Evolutionary conservation across 257 asterid genomes (phyloP).

Genomic region (Capsicum pubescens): DNA sequence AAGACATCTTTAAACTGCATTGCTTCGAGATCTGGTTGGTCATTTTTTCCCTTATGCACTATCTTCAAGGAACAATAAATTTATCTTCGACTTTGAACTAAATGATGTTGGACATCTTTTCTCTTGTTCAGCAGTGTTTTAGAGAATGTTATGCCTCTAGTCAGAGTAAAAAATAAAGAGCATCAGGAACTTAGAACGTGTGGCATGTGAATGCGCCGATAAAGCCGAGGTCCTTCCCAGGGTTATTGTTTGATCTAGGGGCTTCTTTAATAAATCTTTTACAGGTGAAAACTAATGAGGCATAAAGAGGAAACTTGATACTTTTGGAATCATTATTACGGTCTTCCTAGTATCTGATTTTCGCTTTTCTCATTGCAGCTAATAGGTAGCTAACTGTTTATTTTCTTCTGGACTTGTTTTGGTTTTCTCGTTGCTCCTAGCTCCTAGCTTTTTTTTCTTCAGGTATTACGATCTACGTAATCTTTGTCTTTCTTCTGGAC

Average conservation of each 20-base stretch:
- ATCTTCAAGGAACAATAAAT: conserved; percentile 34
- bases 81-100: not conserved
- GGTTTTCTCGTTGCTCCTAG: too few species aligned
- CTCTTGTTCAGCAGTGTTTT: not conserved
- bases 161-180: not conserved
- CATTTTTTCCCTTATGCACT: not conserved
- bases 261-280: not conserved
- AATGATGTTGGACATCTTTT: not conserved
- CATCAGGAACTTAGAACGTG: not conserved
- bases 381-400: not conserved
- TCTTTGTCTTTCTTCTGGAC: not conserved
- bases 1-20: not conserved
- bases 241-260: not conserved
- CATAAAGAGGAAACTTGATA: not conserved
- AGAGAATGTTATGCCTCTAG: not conserved
- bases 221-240: not conserved
- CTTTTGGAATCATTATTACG: not conserved
- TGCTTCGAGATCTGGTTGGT: not conserved
- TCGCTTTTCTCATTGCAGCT: not conserved
- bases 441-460: too few species aligned
- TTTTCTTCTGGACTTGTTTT: not conserved
- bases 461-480: too few species aligned
- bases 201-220: not conserved
- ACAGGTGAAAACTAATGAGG: not conserved
- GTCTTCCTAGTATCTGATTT: not conserved